Percentiles rank a stretch among this genome's conserved stretches.
phyloP scores from a whole-genome alignment of 1,284 basidiomycete species.

The Puccinia triticina region DNA sequence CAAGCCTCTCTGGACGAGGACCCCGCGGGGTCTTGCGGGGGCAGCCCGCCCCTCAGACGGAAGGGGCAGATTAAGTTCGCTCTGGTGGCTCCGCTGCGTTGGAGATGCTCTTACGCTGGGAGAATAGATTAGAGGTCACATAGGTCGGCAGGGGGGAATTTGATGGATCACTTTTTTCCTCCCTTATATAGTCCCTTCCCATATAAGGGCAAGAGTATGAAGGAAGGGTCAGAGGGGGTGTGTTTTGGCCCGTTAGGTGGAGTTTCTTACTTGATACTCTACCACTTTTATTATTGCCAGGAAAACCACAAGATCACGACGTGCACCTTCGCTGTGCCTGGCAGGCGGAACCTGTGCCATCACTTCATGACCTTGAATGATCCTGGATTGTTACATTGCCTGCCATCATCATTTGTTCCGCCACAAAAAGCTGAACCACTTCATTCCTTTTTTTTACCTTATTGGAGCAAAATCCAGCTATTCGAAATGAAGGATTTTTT shows the following conservation, averaged over 20 bases:
- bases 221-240: neutral
- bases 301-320: neutral
- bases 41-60: no score
- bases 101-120: no score
- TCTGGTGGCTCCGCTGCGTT: no score
- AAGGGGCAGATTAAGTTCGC: no score
- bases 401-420: neutral
- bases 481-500: constrained; percentile 2
- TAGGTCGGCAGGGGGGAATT: no score
- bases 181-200: neutral
- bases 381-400: neutral
- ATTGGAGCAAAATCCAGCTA: neutral
- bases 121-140: no score
- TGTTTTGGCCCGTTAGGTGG: neutral
- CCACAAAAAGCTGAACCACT: neutral
- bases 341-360: neutral
- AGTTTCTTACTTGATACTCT: constrained; percentile 12
- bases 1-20: no score
- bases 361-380: neutral
- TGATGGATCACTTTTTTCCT: no score
- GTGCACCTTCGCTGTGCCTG: neutral
- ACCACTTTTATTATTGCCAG: neutral
- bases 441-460: neutral
- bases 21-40: no score
- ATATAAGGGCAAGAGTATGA: constrained; percentile 8